Conservation (phyloP, 2,329 filamentous ascomycete genomes). For the Cladophialophora psammophila region DNA sequence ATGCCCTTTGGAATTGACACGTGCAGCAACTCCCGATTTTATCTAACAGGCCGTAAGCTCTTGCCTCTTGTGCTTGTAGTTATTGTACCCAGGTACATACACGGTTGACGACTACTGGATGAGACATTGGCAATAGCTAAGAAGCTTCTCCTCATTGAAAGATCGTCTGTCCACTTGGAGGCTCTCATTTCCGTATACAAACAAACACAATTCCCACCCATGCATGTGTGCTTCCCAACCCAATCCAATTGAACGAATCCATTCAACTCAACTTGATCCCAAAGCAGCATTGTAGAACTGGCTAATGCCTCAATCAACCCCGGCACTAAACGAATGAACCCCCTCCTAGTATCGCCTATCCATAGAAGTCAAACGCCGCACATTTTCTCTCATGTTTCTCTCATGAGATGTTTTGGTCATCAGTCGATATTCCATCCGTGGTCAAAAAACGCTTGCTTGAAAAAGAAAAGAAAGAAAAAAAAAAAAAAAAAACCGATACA, state of each 20-base stretch:
- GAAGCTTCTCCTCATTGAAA: background rate
- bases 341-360: background rate
- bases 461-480: background rate
- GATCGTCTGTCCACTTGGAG: background rate
- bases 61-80: too few relatives aligned
- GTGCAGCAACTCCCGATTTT: too few relatives aligned
- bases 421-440: slow-evolving; percentile 8
- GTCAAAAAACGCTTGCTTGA: background rate
- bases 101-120: too few relatives aligned
- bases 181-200: slow-evolving; percentile 7
- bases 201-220: background rate
- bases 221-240: background rate
- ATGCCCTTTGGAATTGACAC: too few relatives aligned
- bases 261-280: background rate
- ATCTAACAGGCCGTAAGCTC: too few relatives aligned
- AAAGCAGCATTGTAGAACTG: background rate
- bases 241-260: background rate
- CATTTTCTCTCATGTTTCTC: background rate
- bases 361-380: slow-evolving; percentile 9
- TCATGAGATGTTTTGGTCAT: slow-evolving; percentile 3
- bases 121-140: background rate
- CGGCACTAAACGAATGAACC: background rate
- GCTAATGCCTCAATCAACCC: background rate
- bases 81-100: too few relatives aligned
- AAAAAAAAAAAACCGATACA: slow-evolving; percentile 7